These are phyloP conservation scores for Heritiera littoralis DNA, from an alignment of 345 rosid genomes.

Conservation along the genomic window DNA sequence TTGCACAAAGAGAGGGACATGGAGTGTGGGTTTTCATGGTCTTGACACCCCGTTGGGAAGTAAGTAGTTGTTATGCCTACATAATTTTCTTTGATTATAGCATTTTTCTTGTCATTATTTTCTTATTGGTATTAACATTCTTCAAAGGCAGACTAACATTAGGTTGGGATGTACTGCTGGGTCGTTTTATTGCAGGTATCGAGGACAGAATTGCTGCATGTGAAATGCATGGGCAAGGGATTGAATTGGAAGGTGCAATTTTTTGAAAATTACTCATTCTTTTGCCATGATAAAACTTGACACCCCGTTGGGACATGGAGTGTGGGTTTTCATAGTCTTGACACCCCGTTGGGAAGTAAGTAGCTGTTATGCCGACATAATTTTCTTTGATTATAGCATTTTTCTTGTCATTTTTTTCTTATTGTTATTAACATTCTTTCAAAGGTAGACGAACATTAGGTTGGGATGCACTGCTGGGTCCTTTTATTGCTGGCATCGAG, in stretches of 20 bases:
- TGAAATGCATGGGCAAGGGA: no score
- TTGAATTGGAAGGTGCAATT: no score
- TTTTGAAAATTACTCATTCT: no score
- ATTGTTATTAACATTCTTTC: not conserved
- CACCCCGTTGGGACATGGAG: slow-evolving; percentile 88
- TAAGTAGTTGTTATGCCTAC: slow-evolving; percentile 18
- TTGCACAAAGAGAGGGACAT: slow-evolving; percentile 82
- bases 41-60: slow-evolving; percentile 90
- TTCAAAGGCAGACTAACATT: not conserved
- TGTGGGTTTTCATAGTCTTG: slow-evolving; percentile 96
- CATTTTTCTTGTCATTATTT: not conserved
- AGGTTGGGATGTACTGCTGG: slow-evolving; percentile 14
- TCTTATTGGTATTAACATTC: not conserved
- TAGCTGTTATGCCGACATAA: not conserved
- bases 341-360: slow-evolving; percentile 80
- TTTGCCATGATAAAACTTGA: no score
- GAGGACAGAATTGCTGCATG: no score
- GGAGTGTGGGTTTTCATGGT: slow-evolving; percentile 96
- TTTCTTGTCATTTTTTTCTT: not conserved
- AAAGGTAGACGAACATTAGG: not conserved
- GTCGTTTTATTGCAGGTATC: slow-evolving; percentile 51
- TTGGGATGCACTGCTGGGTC: slow-evolving; percentile 11
- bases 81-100: not conserved
- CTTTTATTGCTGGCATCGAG: slow-evolving; percentile 63
- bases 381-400: not conserved